Conservation (phyloP, 495 filamentous ascomycete genomes). For the Chaetomium fimeti region DNA sequence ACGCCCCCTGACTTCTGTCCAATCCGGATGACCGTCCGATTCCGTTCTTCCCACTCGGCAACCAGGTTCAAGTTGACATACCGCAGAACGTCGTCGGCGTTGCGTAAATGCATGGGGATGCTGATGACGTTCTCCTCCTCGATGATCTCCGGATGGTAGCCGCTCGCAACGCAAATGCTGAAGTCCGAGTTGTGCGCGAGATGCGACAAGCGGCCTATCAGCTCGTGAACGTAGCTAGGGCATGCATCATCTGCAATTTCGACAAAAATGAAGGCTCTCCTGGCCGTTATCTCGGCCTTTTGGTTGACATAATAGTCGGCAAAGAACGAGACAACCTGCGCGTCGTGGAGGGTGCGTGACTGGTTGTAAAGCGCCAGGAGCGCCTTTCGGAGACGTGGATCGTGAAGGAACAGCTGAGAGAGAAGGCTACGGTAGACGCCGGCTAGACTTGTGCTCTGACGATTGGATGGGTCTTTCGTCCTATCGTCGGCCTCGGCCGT, state of each 20-base stretch:
- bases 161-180: slow-evolving; percentile 40
- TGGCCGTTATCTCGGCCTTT: slow-evolving; percentile 29
- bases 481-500: slow-evolving; percentile 29
- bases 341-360: slow-evolving; percentile 30
- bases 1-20: slow-evolving; percentile 36
- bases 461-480: slow-evolving; percentile 23
- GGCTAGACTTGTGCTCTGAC: slow-evolving; percentile 26
- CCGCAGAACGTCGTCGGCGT: slow-evolving; percentile 38
- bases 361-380: slow-evolving; percentile 29
- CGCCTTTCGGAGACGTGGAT: slow-evolving; percentile 32
- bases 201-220: slow-evolving; percentile 33
- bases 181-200: slow-evolving; percentile 42
- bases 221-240: slow-evolving; percentile 33
- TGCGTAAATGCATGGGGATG: slow-evolving; percentile 38
- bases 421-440: slow-evolving; percentile 38
- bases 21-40: slow-evolving; percentile 28
- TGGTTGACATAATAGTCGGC: slow-evolving; percentile 39
- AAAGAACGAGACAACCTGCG: slow-evolving; percentile 37
- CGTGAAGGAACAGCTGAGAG: slow-evolving; percentile 39
- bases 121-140: slow-evolving; percentile 31
- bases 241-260: slow-evolving; percentile 37
- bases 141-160: slow-evolving; percentile 29
- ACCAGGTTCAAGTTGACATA: slow-evolving; percentile 39
- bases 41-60: slow-evolving; percentile 39
- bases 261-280: slow-evolving; percentile 40